Evolutionary conservation across 192 early-diverging fungal genomes (phyloP), one percentile per base, ranked within the genome.

Genomic region (Gryganskiella cystojenkinii): DNA sequence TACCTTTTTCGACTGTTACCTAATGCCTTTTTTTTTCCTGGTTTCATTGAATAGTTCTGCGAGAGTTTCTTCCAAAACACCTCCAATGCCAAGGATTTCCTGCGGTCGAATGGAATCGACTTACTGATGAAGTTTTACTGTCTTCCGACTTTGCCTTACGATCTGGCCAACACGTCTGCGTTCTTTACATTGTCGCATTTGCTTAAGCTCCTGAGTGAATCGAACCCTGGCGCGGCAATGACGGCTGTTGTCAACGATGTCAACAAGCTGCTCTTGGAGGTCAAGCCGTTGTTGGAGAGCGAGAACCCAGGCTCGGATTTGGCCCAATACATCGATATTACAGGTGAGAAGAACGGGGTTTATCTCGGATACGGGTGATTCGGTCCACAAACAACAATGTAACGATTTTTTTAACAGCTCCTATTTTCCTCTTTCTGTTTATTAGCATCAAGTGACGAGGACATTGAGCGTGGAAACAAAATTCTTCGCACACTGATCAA

Each of bases 41-140:
- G 54, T 56, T 30, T 44, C 17, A 2, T 24, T 54, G 30, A 47
- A n/a, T 79, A 89, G 83, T 95, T 96, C 65, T 82, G 95, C 40
- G 94, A 96, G 59, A 94, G 94, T 8, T 81, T 95, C 31, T 95
- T 96, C 69, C 92, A 94, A 57, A 94, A 92, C 64, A 79, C 83
- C 22, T 61, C 85, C 10, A 93, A 94, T 68, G 87, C 84, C n/a
- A 85, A 85, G 40, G 95, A 94, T 31, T 92, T 95, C 59, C 80
- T 93, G 22, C 84, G 88, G 44, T 66, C 81, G 19, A 81, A 83
- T n/a, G 93, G 93, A 8, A 70, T 91, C 8, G 80, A 89, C 20
- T 67, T 90, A 11, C 62, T 96, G 17, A 58, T 94, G 25, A 63
- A 85, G 42, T 87, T 92, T 27, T 92, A 88, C 58, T 72, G 80